Evolutionary conservation across 2,329 filamentous ascomycete species (phyloP).

Genomic region (Trichoderma oligosporum): DNA sequence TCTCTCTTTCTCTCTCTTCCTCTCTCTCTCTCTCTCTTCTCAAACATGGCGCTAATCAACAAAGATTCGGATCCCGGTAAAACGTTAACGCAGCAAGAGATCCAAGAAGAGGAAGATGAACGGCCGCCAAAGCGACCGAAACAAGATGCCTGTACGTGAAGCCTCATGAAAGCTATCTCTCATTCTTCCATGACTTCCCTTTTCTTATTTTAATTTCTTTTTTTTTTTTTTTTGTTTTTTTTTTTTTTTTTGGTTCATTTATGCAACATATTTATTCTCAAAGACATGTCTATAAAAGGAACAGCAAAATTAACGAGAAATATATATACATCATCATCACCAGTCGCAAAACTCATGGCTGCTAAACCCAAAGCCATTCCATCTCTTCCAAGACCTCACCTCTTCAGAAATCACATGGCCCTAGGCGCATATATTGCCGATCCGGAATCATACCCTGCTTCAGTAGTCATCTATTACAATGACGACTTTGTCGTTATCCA

Average conservation of each 20-base stretch:
- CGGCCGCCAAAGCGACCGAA: slow-evolving; percentile 21
- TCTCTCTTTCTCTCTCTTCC: neutral
- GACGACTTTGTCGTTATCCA: slow-evolving; percentile 70
- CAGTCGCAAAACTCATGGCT: slow-evolving; percentile 38
- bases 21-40: neutral
- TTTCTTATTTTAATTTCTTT: neutral
- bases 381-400: slow-evolving; percentile 25
- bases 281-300: neutral
- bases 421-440: slow-evolving; percentile 63
- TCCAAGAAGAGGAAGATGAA: slow-evolving; percentile 31
- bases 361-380: slow-evolving; percentile 31
- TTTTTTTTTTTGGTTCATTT: too few species aligned
- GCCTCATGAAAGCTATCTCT: neutral
- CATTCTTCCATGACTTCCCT: neutral
- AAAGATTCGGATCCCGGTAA: slow-evolving; percentile 35
- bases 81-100: slow-evolving; percentile 42
- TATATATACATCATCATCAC: slow-evolving; percentile 18
- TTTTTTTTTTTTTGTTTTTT: neutral
- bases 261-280: neutral
- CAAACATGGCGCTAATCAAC: slow-evolving; percentile 18
- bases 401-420: slow-evolving; percentile 53
- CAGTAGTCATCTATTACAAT: slow-evolving; percentile 62
- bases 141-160: slow-evolving; percentile 42
- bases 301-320: neutral
- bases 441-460: slow-evolving; percentile 58